Evolutionary conservation across 1,139 yeast species (phyloP), one percentile per base, ranked within the genome.

Genomic region (Kodamaea derodonti): DNA sequence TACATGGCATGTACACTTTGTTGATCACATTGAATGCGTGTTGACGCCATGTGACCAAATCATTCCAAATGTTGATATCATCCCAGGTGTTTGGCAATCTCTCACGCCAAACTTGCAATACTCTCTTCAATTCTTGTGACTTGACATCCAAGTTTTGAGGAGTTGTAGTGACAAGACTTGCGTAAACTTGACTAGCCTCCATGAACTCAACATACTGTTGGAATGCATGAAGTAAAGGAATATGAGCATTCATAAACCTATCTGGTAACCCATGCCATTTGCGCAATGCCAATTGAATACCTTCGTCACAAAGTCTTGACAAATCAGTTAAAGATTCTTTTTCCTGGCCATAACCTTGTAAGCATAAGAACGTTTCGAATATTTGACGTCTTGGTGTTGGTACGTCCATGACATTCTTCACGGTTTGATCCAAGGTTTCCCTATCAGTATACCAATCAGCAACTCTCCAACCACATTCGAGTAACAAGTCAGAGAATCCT

Each of bases 381-480:
- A 90, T 81, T 60, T 90, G 97, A 45, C 98, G 76, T 48, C 99
- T 74, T 3, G 98, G 97, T 0, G 98, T 92, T 9, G 98, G 98
- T 20, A 88, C 97, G 60, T 94, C 99, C 96, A 92, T 88, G 2
- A 92, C 95, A 33, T 94, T 85, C 57, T 88, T 86, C 23, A 92
- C 95, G 0, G 96, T 84, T 54, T 87, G 96, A 52, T 90, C 97
- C 31, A 94, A 68, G 0, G 97, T 92, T 42, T 90, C 98, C 45
- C 94, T 75, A 49, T 94, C 98, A 14, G 95, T 82, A 41, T 84
- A 84, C 99, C 99, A 94, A 52, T 94, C 97, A 6, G 98, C 97
- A 32, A 92, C 95, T 54, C 98, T 73, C 99, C 99, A 94, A 30
- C 97, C 98, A 70, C 99, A 94, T 60, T 94, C 99, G 18, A 94